These are phyloP conservation scores for Rauvolfia tetraphylla DNA, from an alignment of 257 asterid species.

Conservation along the genomic window DNA sequence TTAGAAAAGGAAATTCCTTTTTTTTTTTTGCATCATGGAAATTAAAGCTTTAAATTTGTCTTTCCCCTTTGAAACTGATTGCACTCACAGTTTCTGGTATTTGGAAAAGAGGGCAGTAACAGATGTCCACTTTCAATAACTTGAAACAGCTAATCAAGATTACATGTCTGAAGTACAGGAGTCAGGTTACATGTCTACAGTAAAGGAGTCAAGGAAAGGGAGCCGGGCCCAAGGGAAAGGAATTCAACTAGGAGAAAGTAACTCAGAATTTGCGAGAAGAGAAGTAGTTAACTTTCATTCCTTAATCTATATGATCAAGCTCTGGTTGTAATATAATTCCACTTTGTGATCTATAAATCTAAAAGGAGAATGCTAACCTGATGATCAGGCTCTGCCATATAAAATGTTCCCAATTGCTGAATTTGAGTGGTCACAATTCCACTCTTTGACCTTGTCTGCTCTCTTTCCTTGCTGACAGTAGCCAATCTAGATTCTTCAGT, in stretches of 20 bases:
- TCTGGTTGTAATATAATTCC: neutral
- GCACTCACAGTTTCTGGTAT: neutral
- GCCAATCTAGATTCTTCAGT: slow-evolving; percentile 89
- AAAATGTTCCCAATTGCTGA: slow-evolving; percentile 59
- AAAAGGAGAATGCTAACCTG: slow-evolving; percentile 49
- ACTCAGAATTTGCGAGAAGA: neutral
- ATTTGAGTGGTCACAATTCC: slow-evolving; percentile 88
- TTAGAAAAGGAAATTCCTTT: neutral
- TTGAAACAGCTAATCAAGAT: neutral
- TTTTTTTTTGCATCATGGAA: neutral
- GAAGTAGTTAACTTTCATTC: neutral
- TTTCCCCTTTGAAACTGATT: neutral
- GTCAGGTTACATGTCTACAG: no score
- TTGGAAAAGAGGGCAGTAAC: neutral
- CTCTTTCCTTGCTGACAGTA: slow-evolving; percentile 87
- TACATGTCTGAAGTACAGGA: neutral
- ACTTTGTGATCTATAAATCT: slow-evolving; percentile 1
- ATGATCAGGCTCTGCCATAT: slow-evolving; percentile 91
- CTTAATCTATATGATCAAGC: neutral
- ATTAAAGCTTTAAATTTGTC: neutral
- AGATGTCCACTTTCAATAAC: neutral
- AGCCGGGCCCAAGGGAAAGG: neutral
- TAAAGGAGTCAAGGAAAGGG: neutral
- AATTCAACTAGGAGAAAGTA: neutral
- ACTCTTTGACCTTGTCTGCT: slow-evolving; percentile 75